Percentiles rank a stretch among this genome's conserved stretches.
Evolutionary conservation across 2,329 filamentous ascomycete species (phyloP).

Genomic region (Podosphaera xanthii): DNA sequence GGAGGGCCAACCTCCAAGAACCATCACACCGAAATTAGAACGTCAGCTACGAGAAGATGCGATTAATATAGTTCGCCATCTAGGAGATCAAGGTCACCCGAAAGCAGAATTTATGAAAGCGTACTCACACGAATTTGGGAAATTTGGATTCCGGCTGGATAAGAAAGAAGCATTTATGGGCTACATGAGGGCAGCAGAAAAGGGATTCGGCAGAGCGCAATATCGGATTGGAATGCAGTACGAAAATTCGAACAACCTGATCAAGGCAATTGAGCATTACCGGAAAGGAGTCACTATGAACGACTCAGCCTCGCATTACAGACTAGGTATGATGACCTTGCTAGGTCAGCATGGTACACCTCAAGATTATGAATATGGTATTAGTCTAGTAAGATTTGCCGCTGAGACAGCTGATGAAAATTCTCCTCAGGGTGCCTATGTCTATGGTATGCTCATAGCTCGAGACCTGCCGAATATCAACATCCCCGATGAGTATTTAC

Average conservation of each 20-base stretch:
- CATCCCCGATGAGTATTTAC: slow-evolving; percentile 49
- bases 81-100: slow-evolving; percentile 78
- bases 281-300: slow-evolving; percentile 53
- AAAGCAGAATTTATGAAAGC: slow-evolving; percentile 84
- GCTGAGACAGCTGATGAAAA: slow-evolving; percentile 86
- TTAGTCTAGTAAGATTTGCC: slow-evolving; percentile 64
- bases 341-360: slow-evolving; percentile 79
- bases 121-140: slow-evolving; percentile 96
- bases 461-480: slow-evolving; percentile 77
- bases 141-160: slow-evolving; percentile 74
- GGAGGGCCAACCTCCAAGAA: slow-evolving; percentile 27
- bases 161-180: slow-evolving; percentile 83
- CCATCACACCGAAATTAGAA: slow-evolving; percentile 65
- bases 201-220: slow-evolving; percentile 70
- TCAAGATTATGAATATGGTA: slow-evolving; percentile 54
- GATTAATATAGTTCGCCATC: slow-evolving; percentile 72
- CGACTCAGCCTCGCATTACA: slow-evolving; percentile 70
- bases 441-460: slow-evolving; percentile 84
- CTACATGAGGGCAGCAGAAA: slow-evolving; percentile 67
- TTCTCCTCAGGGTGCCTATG: slow-evolving; percentile 84
- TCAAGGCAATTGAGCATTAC: slow-evolving; percentile 82
- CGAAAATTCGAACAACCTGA: slow-evolving; percentile 79
- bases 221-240: slow-evolving; percentile 98
- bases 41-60: slow-evolving; percentile 75
- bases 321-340: slow-evolving; percentile 92